Evolutionary conservation across 805 yeast species (phyloP), one percentile per base, ranked within the genome.

Genomic region (Teunomyces lycoperdinae): DNA sequence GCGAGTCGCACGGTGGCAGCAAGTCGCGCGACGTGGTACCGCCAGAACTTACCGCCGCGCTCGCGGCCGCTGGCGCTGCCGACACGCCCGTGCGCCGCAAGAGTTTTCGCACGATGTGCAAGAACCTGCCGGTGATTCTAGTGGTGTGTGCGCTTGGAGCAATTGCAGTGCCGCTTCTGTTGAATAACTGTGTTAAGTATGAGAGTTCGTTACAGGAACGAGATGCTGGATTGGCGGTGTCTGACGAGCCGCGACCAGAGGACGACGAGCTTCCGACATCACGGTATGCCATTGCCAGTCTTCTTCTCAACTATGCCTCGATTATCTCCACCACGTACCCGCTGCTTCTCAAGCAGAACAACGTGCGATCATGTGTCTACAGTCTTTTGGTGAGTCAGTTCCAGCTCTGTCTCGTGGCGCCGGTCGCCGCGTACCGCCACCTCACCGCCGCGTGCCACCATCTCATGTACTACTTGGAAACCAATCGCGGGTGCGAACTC

Each of bases 81-180:
- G 62, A 62, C 40, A 48, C 52, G 0, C 46, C 51, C 0, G 48
- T 54, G 28, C 52, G 61, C 20, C 58, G 58, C 13, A 44, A 46
- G 2, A 61, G 64, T 6, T 64, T 56, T 44, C 42, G 46, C 24
- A 42, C 39, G 8, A 49, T 64, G 20, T 61, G 67, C 39, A 50
- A 52, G 24, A 53, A 53, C 26, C 52, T 65, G 16, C 72, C 73
- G 0, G 40, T 64, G 2, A 42, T 69, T 3, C 44, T 66, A 4
- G 39, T 61, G 24, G 54, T 61, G 8, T 69, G 73, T 56, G 70
- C 70, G 8, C 49, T 68, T 38, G 74, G 74, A 8, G 56, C 60
- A 2, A 43, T 68, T 9, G 47, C 68, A 4, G 61, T 71, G 2
- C 61, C 68, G 2, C 55, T 68, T 5, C 68, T 64, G 44, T 51